phyloP scores from a whole-genome alignment of 495 filamentous ascomycete species.

The Parathielavia hyrcaniae region DNA sequence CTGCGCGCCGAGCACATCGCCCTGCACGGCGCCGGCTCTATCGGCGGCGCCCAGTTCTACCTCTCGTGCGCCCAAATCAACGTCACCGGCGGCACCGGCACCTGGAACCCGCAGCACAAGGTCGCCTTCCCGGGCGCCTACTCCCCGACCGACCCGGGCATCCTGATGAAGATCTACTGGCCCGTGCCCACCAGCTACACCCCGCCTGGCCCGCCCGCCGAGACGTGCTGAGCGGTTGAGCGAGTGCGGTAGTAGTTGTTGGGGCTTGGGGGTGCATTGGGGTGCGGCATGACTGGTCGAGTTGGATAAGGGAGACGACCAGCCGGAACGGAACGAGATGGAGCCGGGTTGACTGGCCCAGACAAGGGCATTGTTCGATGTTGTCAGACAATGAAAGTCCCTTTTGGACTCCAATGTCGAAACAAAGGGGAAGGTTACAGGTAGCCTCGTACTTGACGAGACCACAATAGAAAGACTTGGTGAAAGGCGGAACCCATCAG shows the following conservation, averaged over 20 bases:
- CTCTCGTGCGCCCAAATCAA: constrained; percentile 44
- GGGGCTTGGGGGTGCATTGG: too few species aligned
- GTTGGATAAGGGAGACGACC: too few species aligned
- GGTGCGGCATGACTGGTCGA: too few species aligned
- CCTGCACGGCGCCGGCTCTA: constrained; percentile 41
- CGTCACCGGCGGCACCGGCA: constrained; percentile 39
- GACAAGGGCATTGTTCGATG: too few species aligned
- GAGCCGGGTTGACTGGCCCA: too few species aligned
- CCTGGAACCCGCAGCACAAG: constrained; percentile 31
- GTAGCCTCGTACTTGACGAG: too few species aligned
- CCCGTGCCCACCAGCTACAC: constrained; percentile 36
- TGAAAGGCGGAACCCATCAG: background rate
- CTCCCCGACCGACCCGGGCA: constrained; percentile 38
- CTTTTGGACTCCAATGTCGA: too few species aligned
- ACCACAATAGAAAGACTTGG: too few species aligned
- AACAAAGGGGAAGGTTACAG: too few species aligned
- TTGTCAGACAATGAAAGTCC: too few species aligned
- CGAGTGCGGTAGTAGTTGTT: too few species aligned
- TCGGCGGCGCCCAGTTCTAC: constrained; percentile 51
- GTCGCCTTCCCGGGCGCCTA: constrained; percentile 44
- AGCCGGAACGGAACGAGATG: too few species aligned
- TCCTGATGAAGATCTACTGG: constrained; percentile 48
- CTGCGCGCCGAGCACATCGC: constrained; percentile 55
- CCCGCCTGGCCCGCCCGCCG: constrained; percentile 31
- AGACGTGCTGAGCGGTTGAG: constrained; percentile 25